Conservation (phyloP, 352 stramenopile species). For the Pythium plurisporium region DNA sequence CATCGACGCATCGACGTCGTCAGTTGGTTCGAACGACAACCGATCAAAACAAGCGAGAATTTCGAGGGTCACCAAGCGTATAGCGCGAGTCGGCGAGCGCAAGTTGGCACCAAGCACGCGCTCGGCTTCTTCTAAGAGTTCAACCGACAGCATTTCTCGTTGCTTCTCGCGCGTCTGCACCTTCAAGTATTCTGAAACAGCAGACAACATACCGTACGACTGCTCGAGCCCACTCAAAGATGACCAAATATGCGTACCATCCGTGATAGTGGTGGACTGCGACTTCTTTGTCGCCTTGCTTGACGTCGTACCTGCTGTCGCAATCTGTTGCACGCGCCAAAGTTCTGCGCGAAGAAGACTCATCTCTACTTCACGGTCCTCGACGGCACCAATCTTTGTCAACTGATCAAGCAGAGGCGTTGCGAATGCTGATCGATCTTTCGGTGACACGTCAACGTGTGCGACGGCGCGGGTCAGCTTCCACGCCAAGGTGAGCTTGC, state of each 20-base stretch:
- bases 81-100: constrained; percentile 55
- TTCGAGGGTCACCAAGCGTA: constrained; percentile 69
- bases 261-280: neutral
- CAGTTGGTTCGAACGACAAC: constrained; percentile 29
- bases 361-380: neutral
- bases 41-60: constrained; percentile 54
- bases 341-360: constrained; percentile 50
- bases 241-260: constrained; percentile 17
- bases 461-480: constrained; percentile 63
- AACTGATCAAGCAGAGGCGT: constrained; percentile 30
- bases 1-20: constrained; percentile 33
- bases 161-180: constrained; percentile 52
- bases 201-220: constrained; percentile 59
- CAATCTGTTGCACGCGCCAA: constrained; percentile 67
- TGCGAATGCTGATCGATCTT: constrained; percentile 40
- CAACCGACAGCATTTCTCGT: constrained; percentile 35
- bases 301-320: neutral
- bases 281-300: constrained; percentile 5
- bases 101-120: constrained; percentile 49
- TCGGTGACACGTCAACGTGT: constrained; percentile 36
- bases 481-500: constrained; percentile 51
- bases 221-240: constrained; percentile 35
- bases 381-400: constrained; percentile 10
- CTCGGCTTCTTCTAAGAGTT: constrained; percentile 32
- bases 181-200: constrained; percentile 53